These are phyloP conservation scores for Cercospora brassicicola DNA, from an alignment of 2,329 filamentous ascomycete species.

Conservation along the genomic window DNA sequence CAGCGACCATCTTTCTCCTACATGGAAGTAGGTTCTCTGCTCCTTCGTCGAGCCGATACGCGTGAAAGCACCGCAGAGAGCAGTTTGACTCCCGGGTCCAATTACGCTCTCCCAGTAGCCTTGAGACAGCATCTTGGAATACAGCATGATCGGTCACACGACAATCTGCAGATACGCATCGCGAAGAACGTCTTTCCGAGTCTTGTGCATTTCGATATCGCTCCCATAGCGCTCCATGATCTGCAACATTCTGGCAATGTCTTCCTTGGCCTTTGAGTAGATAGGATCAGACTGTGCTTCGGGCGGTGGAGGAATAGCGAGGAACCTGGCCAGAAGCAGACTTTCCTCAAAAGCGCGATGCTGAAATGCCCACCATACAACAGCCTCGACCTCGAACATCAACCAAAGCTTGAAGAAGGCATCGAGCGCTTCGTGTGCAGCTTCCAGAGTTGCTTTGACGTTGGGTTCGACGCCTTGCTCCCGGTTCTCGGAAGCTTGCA, in stretches of 20 bases:
- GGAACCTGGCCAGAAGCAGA: constrained; percentile 33
- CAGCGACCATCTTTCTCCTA: not conserved
- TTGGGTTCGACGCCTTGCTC: constrained; percentile 57
- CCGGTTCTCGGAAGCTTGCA: constrained; percentile 68
- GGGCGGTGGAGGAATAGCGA: constrained; percentile 17
- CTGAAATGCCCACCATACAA: constrained; percentile 84
- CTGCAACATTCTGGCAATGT: constrained; percentile 48
- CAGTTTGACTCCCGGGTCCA: not conserved
- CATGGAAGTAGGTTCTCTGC: not conserved
- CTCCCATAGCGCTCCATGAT: constrained; percentile 48
- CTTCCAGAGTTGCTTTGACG: constrained; percentile 68
- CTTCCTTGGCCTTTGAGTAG: constrained; percentile 44
- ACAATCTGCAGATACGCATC: constrained; percentile 44
- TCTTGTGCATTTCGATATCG: constrained; percentile 51
- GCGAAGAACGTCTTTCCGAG: constrained; percentile 48
- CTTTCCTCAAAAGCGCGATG: constrained; percentile 77
- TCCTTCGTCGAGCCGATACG: not conserved
- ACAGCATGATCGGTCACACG: constrained; percentile 17
- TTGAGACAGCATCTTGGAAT: not conserved
- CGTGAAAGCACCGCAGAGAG: not conserved
- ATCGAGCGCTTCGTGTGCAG: constrained; percentile 71
- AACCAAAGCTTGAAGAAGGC: constrained; percentile 73
- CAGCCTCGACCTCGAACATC: constrained; percentile 68
- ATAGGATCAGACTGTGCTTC: constrained; percentile 33
- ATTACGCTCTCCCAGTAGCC: not conserved